These are phyloP conservation scores for Penicillium ochrochloron DNA, from an alignment of 495 filamentous ascomycete genomes.

Conservation along the genomic window DNA sequence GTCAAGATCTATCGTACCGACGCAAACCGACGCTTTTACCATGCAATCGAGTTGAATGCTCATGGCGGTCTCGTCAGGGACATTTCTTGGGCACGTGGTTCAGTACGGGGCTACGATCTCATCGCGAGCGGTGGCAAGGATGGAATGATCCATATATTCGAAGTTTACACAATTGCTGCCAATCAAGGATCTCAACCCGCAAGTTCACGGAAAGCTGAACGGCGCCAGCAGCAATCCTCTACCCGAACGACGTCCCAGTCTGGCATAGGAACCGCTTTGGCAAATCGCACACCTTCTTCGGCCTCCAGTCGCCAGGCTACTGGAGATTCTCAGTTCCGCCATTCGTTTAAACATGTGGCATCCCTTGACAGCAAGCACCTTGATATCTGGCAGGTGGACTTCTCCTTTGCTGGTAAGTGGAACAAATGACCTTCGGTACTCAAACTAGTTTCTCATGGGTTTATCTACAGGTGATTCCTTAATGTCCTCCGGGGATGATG, in stretches of 20 bases:
- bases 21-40: conserved; percentile 69
- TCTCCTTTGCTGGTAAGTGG: conserved; percentile 50
- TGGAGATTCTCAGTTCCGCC: conserved; percentile 46
- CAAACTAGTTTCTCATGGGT: conserved; percentile 12
- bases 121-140: conserved; percentile 93
- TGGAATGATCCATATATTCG: conserved; percentile 82
- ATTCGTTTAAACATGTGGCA: conserved; percentile 52
- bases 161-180: conserved; percentile 62
- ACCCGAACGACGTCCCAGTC: conserved; percentile 49
- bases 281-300: conserved; percentile 42
- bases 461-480: conserved; percentile 48
- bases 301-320: conserved; percentile 39
- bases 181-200: conserved; percentile 34
- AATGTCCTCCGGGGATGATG: conserved; percentile 55
- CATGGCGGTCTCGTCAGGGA: conserved; percentile 83
- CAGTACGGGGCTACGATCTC: conserved; percentile 83
- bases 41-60: conserved; percentile 71
- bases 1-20: conserved; percentile 83
- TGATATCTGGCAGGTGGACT: conserved; percentile 55
- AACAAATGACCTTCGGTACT: neutral
- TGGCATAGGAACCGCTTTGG: conserved; percentile 57
- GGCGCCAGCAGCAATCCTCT: conserved; percentile 39
- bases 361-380: conserved; percentile 55
- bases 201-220: conserved; percentile 39
- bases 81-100: conserved; percentile 89